Evolutionary conservation across 306 rosid genomes (phyloP), one percentile per base, ranked within the genome.

Genomic region (Malus orientalis): DNA sequence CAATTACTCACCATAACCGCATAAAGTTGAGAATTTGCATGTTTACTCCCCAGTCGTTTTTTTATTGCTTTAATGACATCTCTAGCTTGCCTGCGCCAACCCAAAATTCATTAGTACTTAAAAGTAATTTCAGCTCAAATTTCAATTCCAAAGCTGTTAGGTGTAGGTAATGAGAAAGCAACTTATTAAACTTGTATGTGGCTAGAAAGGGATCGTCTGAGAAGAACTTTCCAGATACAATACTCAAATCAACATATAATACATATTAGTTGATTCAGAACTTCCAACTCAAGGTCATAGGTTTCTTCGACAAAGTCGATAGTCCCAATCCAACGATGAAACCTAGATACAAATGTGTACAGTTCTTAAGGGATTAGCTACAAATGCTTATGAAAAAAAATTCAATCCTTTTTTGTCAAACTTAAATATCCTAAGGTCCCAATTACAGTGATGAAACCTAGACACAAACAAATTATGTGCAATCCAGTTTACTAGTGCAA

Each of bases 61-160:
- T 94, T 94, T 47, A 94, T 89, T 63, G 91, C 94, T 86, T 94
- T 94, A 25, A 90, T 83, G 70, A 81, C 92, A 63, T 88, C 97
- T 80, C 81, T 89, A 78, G 95, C 91, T 79, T 88, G 91, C 84
- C 98, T 94, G 87, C 87, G 77, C 40, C 54, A 38, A 54, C 73
- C 76, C 69, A 36, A 76, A 55, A 19, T 47, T 3, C 20, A 30
- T n/a, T 14, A 38, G 47, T 44, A 25, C 36, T 59, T 30, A 51
- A 33, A 58, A n/a, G 36, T 63, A 73, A 66, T 74, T 73, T 59
- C 51, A 53, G 76, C 14, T 44, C 12, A n/a, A n/a, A 30, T 57
- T 57, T n/a, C 62, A 57, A 57, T n/a, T 51, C 54, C 20, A 7
- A 71, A 23, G 16, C 13, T 18, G 22, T 4, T 55, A 1, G 3